Evolutionary conservation across 1,284 basidiomycete genomes (phyloP), one percentile per base, ranked within the genome.

Genomic region (Somion occarium): DNA sequence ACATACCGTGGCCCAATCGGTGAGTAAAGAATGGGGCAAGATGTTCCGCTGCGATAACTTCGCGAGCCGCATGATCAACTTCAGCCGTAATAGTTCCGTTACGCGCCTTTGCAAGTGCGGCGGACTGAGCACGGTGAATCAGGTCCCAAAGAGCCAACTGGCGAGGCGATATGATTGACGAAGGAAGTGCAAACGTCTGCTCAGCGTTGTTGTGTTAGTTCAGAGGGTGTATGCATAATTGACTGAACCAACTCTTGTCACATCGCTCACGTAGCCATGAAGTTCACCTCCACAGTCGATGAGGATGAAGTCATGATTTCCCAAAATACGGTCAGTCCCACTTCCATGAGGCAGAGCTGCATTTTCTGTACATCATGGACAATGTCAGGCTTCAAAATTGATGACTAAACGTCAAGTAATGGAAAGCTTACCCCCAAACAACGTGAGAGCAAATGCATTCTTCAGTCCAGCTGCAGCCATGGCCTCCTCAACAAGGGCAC

Each of bases 321-420:
- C 68, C 3, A 93, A 73, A 1, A 61, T 61, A 22, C 83, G 78
- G 59, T 92, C 85, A 0, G 82, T 83, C 1, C 89, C 89, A 23
- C 76, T 75, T 2, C 90, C 92, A 64, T 94, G 91, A 2, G 91
- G 91, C 18, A 92, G 76, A 0, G 90, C 91, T 1, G 90, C 91
- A 56, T 92, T 89, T 57, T 87, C 90, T 91, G 64, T 13, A 26
- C 44, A 51, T 48, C 15, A 50, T 4, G 19, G 39, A 37, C 34
- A 37, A n/a, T 37, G 34, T 11, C 34, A n/a, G 34, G 34, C 19
- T 42, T 20, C 20, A 25, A 39, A 19, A 22, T 41, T 24, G 26
- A 18, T 34, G 15, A 34, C 15, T 24, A 30, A 9, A 24, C 4
- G 13, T n/a, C 19, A 45, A 13, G 13, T 12, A 48, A 48, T 23